Evolutionary conservation across 2,329 filamentous ascomycete species (phyloP), one percentile per base, ranked within the genome.

Genomic region (Ophiocordyceps sinensis): DNA sequence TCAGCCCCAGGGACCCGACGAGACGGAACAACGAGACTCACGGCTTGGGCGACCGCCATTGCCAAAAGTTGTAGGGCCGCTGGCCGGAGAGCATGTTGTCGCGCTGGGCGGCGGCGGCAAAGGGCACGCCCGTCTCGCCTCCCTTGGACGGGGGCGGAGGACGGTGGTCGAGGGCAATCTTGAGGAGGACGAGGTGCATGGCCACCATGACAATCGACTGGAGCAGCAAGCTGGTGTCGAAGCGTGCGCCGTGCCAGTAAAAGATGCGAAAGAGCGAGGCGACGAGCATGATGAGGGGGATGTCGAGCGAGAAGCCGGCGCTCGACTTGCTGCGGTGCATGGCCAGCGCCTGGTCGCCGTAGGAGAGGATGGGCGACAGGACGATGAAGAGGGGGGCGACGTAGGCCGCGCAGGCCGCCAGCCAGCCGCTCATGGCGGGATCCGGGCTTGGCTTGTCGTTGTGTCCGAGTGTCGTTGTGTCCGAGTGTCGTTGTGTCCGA

Each of bases 1-100:
- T 40, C 31, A 40, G 39, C 17, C 23, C 10, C 30, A 1, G 15
- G 28, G 13, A 15, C 14, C 2, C n/a, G n/a, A 10, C 9, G n/a
- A 10, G 30, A 32, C 17, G 14, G 10, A n/a, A 26, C 6, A 14
- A 9, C 2, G 38, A 35, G 30, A 67, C 73, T 44, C 57, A 80
- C 64, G 82, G 82, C 51, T 77, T 78, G 6, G 77, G 70, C 17
- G 74, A 75, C 43, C 77, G 71, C 85, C 85, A 89, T 59, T 85
- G 82, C 85, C 85, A 89, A 58, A 89, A 89, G 52, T 78, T 73
- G 55, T 79, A 88, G 1, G 84, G 84, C 21, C 84, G 67, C 45
- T 66, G 67, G n/a, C 53, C 53, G 10, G 52, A 51, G 44, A 54
- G 54, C 7, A 53, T 21, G 10, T 56, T 62, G 46, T 68, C 63